Evolutionary conservation across 2,329 filamentous ascomycete genomes (phyloP), one percentile per base, ranked within the genome.

Genomic region (Nothophoma quercina): DNA sequence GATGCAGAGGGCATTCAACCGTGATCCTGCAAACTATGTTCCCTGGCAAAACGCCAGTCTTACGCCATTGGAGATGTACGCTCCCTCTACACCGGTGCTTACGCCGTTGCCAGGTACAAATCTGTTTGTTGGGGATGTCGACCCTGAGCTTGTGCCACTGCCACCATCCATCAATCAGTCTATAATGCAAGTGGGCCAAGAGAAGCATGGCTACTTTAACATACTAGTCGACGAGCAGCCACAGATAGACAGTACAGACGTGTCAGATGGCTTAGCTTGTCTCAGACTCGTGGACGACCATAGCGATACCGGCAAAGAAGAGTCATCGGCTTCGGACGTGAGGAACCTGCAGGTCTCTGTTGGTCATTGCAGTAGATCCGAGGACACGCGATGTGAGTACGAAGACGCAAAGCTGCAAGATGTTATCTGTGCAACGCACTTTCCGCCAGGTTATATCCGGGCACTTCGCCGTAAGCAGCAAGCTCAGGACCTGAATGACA

Each of bases 21-120:
- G 54, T 22, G 63, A 70, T 23, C 25, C 53, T 26, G 56, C 35
- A 5, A 49, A 42, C 12, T 12, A 34, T 10, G n/a, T 6, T 23
- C 18, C 45, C 7, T 48, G 55, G 18, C 48, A 51, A 21, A 26
- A 35, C 22, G 33, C 26, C n/a, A 55, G 23, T 15, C 49, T 41
- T 4, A 47, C 29, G 10, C 25, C 34, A 2, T 13, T 30, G 22
- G 51, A 16, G 16, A 30, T 10, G 22, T 30, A 26, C 7, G 10
- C 35, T 5, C 28, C 28, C 5, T 16, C 15, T 9, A 56, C 60
- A 23, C 50, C 57, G 6, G n/a, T 58, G 19, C 57, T 56, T 7
- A 69, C 60, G 6, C 63, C 64, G 12, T 60, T 68, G 51, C 65
- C 65, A 16, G 64, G 64, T 29, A 67, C 62, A 3, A 68, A 65